Conservation (phyloP, 1,284 basidiomycete species). For the Meripilus lineatus region DNA sequence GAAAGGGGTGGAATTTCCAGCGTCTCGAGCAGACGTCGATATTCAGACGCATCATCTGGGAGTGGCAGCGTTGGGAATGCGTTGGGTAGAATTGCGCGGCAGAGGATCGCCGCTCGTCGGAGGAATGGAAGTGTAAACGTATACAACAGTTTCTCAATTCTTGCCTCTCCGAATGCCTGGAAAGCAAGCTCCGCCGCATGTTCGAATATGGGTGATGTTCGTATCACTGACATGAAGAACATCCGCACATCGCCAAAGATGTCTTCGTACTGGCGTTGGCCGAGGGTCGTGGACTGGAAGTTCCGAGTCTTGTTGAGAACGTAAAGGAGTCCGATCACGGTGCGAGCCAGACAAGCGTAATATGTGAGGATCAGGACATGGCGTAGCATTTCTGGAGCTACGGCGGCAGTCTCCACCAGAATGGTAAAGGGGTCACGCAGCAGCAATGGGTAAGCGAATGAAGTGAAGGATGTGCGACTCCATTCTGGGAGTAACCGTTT, state of each 20-base stretch:
- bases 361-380: conserved; percentile 84
- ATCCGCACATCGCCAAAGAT: conserved; percentile 78
- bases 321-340: conserved; percentile 78
- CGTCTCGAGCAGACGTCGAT: conserved; percentile 71
- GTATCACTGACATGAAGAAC: conserved; percentile 80
- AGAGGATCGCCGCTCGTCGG: conserved; percentile 85
- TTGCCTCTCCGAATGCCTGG: conserved; percentile 71
- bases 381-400: conserved; percentile 83
- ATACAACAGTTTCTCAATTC: conserved; percentile 85
- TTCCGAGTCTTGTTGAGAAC: conserved; percentile 68
- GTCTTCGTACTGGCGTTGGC: conserved; percentile 48
- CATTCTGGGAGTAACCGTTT: conserved; percentile 86
- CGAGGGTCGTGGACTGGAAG: conserved; percentile 38
- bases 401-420: conserved; percentile 82
- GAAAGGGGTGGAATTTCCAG: conserved; percentile 77
- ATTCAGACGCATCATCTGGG: conserved; percentile 52
- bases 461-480: conserved; percentile 74
- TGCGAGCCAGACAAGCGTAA: conserved; percentile 83
- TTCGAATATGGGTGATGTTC: conserved; percentile 75
- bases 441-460: conserved; percentile 76
- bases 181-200: conserved; percentile 74
- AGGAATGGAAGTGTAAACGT: conserved; percentile 91
- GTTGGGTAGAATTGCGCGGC: conserved; percentile 67
- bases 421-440: conserved; percentile 85
- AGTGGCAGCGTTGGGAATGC: conserved; percentile 48